Evolutionary conservation across 2,329 filamentous ascomycete species (phyloP).

Genomic region (Daldinia sp.): DNA sequence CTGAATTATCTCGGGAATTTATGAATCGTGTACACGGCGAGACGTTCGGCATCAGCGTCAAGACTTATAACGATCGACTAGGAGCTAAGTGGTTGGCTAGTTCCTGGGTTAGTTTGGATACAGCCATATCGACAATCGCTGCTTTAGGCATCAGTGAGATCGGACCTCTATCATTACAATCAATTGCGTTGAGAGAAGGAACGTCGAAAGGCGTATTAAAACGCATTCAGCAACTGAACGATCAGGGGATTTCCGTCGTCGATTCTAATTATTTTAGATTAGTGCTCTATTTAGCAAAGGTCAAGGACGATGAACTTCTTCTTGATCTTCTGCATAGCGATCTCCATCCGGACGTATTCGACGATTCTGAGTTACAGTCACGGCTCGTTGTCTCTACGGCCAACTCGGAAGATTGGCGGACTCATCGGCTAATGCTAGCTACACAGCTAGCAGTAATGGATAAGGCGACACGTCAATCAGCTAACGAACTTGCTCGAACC

Average conservation of each 20-base stretch:
- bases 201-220: slow-evolving; percentile 63
- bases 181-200: slow-evolving; percentile 73
- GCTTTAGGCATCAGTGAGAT: slow-evolving; percentile 76
- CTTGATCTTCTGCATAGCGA: slow-evolving; percentile 57
- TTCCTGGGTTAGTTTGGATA: slow-evolving; percentile 73
- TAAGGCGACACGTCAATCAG: slow-evolving; percentile 41
- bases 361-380: slow-evolving; percentile 54
- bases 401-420: slow-evolving; percentile 51
- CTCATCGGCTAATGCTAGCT: slow-evolving; percentile 55
- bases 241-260: slow-evolving; percentile 68
- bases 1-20: slow-evolving; percentile 46
- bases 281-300: slow-evolving; percentile 68
- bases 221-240: slow-evolving; percentile 68
- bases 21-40: slow-evolving; percentile 52
- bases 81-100: slow-evolving; percentile 84
- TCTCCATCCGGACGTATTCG: slow-evolving; percentile 64
- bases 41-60: slow-evolving; percentile 52
- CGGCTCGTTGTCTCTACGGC: slow-evolving; percentile 50
- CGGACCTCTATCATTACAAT: slow-evolving; percentile 78
- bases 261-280: slow-evolving; percentile 71
- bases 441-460: slow-evolving; percentile 51
- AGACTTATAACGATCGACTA: slow-evolving; percentile 70
- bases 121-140: slow-evolving; percentile 71
- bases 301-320: slow-evolving; percentile 61
- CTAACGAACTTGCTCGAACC: slow-evolving; percentile 48